A percentile compares a stretch with the other conserved stretches of the same genome.
phyloP scores from a whole-genome alignment of 2,329 filamentous ascomycete species.

The Xylaria sp. region DNA sequence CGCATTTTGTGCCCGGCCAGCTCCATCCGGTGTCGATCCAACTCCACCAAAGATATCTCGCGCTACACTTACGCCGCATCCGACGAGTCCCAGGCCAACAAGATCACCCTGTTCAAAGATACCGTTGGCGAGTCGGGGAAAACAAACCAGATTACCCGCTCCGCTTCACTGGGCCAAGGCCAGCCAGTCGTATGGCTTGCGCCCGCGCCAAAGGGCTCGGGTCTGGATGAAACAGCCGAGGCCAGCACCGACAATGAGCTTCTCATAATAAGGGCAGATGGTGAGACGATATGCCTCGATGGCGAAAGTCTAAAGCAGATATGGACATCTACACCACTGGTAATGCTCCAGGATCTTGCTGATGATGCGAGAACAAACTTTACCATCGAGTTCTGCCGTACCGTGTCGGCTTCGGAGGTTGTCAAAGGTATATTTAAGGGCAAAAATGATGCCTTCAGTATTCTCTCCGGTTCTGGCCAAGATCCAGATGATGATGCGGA shows the following conservation, averaged over 20 bases:
- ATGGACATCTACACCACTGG: constrained; percentile 59
- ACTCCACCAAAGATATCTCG: constrained; percentile 58
- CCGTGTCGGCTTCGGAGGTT: constrained; percentile 59
- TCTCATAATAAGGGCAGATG: constrained; percentile 68
- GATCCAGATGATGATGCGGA: constrained; percentile 60
- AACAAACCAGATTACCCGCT: constrained; percentile 61
- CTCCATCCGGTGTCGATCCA: constrained; percentile 64
- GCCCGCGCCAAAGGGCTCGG: constrained; percentile 45
- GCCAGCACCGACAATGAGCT: constrained; percentile 51
- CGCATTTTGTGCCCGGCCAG: constrained; percentile 70
- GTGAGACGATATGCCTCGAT: constrained; percentile 69
- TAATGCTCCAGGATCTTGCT: constrained; percentile 55
- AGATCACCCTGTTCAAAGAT: constrained; percentile 70
- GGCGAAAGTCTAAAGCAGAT: constrained; percentile 62
- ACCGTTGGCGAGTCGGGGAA: constrained; percentile 61
- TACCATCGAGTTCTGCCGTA: constrained; percentile 61
- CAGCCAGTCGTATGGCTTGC: constrained; percentile 57
- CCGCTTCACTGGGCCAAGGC: constrained; percentile 55
- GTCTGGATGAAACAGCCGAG: constrained; percentile 43
- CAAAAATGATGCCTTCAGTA: constrained; percentile 61
- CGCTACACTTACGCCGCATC: constrained; percentile 72
- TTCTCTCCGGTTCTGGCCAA: constrained; percentile 60
- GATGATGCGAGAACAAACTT: constrained; percentile 51
- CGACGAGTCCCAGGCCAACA: constrained; percentile 57
- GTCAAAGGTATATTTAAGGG: constrained; percentile 66